Evolutionary conservation across 139 green algal genomes (phyloP), one percentile per base, ranked within the genome.

Genomic region (Coelastrella sp.): DNA sequence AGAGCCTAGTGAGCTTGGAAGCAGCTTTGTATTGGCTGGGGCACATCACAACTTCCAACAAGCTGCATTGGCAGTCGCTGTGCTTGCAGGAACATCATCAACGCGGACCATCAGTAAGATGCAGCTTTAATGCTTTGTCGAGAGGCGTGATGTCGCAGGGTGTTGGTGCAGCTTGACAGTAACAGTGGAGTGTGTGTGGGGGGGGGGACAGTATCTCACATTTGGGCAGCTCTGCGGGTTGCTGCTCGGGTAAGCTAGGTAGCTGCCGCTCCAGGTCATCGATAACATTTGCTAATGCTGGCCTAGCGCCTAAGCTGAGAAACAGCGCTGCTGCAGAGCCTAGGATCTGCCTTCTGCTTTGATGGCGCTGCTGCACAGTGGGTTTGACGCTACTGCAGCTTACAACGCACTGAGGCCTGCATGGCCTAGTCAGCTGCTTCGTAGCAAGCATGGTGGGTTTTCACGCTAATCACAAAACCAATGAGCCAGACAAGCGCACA

Each of bases 341-440:
- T 32, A 87, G 65, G 23, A 87, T 4, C 64, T 65, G 65, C 64
- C 59, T 47, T 32, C 82, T 87, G 17, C 60, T 86, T 59, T 83
- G 77, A 54, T 65, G 54, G 7, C 20, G 77, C 54, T 66, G 77
- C 47, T 83, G 54, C 77, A 66, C 17, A 66, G 77, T 56, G 10
- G 14, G 10, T 66, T 8, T 64, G 22, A 2, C 23, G 54, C 77
- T 83, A 47, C 77, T 83, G 77, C 77, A 23, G 47, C 47, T 80
- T 10, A 19, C 32, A 32, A 59, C 77, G 77, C 75, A 59, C 58
- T 60, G 75, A 8, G 2, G 75, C 16, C 75, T 58, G 75, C 8
- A 16, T 7, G n/a, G 19, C 22, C 8, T 59, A 7, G 5, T 80
- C 75, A 60, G 5, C 5, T 19, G 22, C 8, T 80, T 58, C 4